phyloP scores from a whole-genome alignment of 768 basidiomycete genomes.

The Amanita subjunquillea region DNA sequence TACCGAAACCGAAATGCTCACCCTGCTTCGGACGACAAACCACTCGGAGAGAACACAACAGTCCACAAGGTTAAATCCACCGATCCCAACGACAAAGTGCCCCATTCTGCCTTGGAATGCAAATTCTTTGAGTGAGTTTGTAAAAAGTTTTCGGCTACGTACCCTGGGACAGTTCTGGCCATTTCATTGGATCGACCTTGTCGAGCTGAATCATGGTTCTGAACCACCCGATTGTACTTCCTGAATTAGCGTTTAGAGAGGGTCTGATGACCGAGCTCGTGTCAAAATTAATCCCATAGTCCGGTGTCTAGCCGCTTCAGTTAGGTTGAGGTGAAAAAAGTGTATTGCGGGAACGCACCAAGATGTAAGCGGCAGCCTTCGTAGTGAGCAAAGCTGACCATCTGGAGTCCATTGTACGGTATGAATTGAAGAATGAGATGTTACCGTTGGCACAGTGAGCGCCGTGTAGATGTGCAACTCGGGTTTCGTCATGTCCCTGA shows the following conservation, averaged over 20 bases:
- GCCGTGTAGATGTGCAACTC: constrained; percentile 33
- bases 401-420: constrained; percentile 69
- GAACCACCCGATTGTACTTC: constrained; percentile 48
- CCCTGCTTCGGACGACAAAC: constrained; percentile 51
- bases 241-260: constrained; percentile 20
- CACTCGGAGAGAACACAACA: constrained; percentile 59
- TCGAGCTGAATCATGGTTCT: constrained; percentile 63
- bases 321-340: not conserved
- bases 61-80: constrained; percentile 54
- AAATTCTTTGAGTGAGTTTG: not conserved
- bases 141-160: not conserved
- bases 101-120: constrained; percentile 43
- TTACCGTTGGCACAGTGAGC: constrained; percentile 48
- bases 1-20: constrained; percentile 17
- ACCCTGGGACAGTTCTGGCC: constrained; percentile 46
- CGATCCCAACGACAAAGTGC: constrained; percentile 56
- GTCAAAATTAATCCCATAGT: constrained; percentile 62
- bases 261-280: constrained; percentile 39
- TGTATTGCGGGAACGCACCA: constrained; percentile 33
- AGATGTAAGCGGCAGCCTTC: constrained; percentile 54
- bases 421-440: constrained; percentile 44
- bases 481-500: not conserved
- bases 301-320: constrained; percentile 47
- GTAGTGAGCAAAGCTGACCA: constrained; percentile 62
- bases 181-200: constrained; percentile 26